A percentile compares a stretch with the other conserved stretches of the same genome.
phyloP scores from a whole-genome alignment of 495 filamentous ascomycete genomes.

The Penicillium maclennaniae region DNA sequence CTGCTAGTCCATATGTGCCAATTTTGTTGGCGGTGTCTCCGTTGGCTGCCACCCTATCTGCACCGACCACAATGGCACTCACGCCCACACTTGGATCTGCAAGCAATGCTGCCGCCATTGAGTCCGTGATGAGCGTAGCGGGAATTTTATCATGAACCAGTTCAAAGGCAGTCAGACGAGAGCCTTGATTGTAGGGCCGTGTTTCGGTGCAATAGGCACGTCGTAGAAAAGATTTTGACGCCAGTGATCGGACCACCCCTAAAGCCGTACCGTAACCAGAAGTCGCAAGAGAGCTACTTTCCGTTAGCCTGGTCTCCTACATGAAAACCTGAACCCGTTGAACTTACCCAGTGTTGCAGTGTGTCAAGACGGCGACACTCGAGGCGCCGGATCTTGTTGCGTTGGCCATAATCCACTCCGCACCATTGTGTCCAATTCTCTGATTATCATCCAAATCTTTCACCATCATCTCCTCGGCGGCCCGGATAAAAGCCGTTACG shows the following conservation, averaged over 20 bases:
- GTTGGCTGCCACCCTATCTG: conserved; percentile 91
- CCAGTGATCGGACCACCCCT: conserved; percentile 85
- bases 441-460: conserved; percentile 84
- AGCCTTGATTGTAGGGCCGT: conserved; percentile 95
- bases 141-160: conserved; percentile 90
- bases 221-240: conserved; percentile 56
- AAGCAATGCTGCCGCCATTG: conserved; percentile 88
- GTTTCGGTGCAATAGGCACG: conserved; percentile 97
- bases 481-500: conserved; percentile 62
- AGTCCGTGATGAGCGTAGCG: conserved; percentile 91
- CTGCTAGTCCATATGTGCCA: conserved; percentile 88
- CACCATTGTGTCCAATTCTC: conserved; percentile 76
- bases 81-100: conserved; percentile 57
- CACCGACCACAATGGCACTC: conserved; percentile 85
- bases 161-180: conserved; percentile 91
- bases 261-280: conserved; percentile 95
- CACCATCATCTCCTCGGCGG: conserved; percentile 82
- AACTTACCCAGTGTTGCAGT: conserved; percentile 90
- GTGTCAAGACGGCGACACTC: conserved; percentile 74
- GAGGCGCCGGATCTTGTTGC: conserved; percentile 28
- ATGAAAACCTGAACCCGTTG: neutral
- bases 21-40: conserved; percentile 99
- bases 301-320: conserved; percentile 3
- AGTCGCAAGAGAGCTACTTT: conserved; percentile 76
- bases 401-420: conserved; percentile 70